These are phyloP conservation scores for Fusarium sp. DNA, from an alignment of 2,329 filamentous ascomycete species.

Conservation along the genomic window DNA sequence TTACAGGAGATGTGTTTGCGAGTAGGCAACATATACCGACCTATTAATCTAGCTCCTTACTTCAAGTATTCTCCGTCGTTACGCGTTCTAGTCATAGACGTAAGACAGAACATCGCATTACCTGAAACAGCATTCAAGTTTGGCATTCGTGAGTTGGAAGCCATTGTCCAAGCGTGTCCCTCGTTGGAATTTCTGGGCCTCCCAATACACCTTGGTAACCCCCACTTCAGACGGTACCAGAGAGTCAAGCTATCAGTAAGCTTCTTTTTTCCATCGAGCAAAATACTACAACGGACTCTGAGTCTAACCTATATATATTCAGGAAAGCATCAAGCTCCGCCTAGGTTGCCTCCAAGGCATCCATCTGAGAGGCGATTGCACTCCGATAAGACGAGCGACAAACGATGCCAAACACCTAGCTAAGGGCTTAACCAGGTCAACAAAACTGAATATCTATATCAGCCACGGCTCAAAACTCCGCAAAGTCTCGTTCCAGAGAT, in stretches of 20 bases:
- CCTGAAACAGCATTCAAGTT: background rate
- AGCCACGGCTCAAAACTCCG: background rate
- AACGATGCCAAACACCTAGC: background rate
- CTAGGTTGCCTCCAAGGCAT: background rate
- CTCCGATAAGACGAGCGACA: background rate
- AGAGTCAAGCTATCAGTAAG: background rate
- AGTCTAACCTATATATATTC: background rate
- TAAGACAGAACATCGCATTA: background rate
- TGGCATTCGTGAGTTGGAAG: background rate
- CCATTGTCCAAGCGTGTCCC: background rate
- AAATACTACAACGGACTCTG: background rate
- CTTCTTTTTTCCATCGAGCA: background rate
- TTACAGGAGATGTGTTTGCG: background rate
- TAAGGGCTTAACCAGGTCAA: background rate
- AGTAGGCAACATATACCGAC: background rate
- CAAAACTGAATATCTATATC: background rate
- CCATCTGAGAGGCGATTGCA: background rate
- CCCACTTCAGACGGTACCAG: background rate
- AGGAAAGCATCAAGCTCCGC: background rate
- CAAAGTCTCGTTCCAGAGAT: background rate
- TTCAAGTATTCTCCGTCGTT: background rate
- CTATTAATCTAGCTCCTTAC: background rate
- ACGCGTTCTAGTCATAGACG: background rate
- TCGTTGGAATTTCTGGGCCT: background rate
- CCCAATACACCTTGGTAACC: background rate